phyloP scores from a whole-genome alignment of 306 rosid species.

The Vigna unguiculata region DNA sequence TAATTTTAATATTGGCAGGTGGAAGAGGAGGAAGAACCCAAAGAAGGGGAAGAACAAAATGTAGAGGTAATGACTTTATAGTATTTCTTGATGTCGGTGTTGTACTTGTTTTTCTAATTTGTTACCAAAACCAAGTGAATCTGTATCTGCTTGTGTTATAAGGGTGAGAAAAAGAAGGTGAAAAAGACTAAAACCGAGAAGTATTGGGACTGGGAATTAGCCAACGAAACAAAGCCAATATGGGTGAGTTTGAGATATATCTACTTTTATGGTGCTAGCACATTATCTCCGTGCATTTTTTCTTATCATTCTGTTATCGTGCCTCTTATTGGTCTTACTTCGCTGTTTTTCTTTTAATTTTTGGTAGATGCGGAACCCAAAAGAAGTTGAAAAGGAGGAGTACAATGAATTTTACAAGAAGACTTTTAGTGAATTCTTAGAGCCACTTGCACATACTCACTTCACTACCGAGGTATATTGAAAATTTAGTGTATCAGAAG shows the following conservation, averaged over 20 bases:
- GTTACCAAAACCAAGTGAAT: conserved; percentile 16
- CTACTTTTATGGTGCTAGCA: conserved; percentile 12
- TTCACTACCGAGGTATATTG: conserved; percentile 89
- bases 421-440: conserved; percentile 87
- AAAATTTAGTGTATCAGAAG: not conserved
- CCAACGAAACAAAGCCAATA: conserved; percentile 95
- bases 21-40: conserved; percentile 96
- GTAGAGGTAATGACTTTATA: conserved; percentile 67
- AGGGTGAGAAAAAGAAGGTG: conserved; percentile 83
- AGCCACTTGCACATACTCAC: conserved; percentile 87
- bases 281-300: not conserved
- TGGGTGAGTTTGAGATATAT: conserved; percentile 78
- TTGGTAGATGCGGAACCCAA: conserved; percentile 84
- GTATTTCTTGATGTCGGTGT: conserved; percentile 22
- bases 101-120: conserved; percentile 16
- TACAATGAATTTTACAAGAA: conserved; percentile 93
- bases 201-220: conserved; percentile 98
- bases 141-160: conserved; percentile 39
- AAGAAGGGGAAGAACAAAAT: conserved; percentile 89
- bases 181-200: conserved; percentile 86
- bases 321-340: conserved; percentile 30
- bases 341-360: not conserved
- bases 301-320: conserved; percentile 16
- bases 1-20: conserved; percentile 63
- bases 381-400: conserved; percentile 87